Base-by-base conservation (phyloP, 208 protist species). In the Acanthamoeba divionensis region DNA sequence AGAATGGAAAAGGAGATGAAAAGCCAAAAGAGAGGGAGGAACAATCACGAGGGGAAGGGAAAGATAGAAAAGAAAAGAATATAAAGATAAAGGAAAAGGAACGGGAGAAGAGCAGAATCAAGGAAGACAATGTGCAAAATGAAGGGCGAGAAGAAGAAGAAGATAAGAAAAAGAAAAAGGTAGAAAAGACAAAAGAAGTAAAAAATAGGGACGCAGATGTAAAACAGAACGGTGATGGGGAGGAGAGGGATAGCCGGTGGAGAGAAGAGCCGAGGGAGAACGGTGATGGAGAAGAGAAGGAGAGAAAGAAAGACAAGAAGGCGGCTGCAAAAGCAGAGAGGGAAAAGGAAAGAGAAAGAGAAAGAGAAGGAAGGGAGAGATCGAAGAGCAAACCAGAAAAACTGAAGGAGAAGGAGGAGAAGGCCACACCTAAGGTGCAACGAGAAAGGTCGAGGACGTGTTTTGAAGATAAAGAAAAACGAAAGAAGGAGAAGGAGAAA, bases 401-500 rank as follows among this genome's bases (percentile, higher is more conserved):
- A 67, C 60, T 12, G 26, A n/a, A 67, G 6, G 26, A 67, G 6
- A 8, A 67, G 18, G 9, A 31, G 26, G 60, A 67, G 18, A 7
- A 67, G 18, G 6, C 26, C 52, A 18, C 52, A 18, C 15, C 52
- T 13, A 57, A 18, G 15, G 18, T 57, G 15, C 52, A 13, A n/a
- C 52, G 52, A 13, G 18, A 13, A 13, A 57, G 15, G 52, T n/a
- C 52, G 52, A 13, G 15, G 52, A 57, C 15, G 15, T 57, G 15
- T 18, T n/a, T 18, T 18, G 18, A 57, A 18, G 15, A 18, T 18
- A 57, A 57, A 57, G 52, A 79, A n/a, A n/a, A n/a, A n/a, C n/a
- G n/a, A 3, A 79, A 54, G 31, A 75, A 75, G 66, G 66, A 75
- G 31, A 75, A 75, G 66, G 66, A 80, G 71, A 55, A 55, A 6